Evolutionary conservation across 2,329 filamentous ascomycete genomes (phyloP), one percentile per base, ranked within the genome.

Genomic region (Talaromyces sp.): DNA sequence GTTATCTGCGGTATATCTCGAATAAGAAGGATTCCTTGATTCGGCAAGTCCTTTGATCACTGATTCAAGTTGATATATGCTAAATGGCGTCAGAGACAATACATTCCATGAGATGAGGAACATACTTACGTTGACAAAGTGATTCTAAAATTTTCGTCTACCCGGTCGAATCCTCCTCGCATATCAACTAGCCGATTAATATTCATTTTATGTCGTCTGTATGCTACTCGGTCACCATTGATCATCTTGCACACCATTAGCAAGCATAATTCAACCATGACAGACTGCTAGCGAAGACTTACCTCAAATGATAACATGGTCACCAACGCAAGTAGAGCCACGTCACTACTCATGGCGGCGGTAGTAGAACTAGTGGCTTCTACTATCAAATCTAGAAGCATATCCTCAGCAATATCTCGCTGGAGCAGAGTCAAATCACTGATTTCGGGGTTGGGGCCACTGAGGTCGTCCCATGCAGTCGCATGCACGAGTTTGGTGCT

Each of bases 401-500:
- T 51, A 5, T 33, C 46, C 10, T 61, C 59, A 19, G 62, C 61
- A 15, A 64, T 65, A 3, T n/a, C 39, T 25, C 59, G 37, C 50
- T 65, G 63, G 15, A 63, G 56, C 1, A 61, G 36, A 5, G 62
- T 63, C 45, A 65, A 45, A 22, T 55, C 40, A 56, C 62, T 59
- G 31, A 64, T 60, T 45, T 60, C 43, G 2, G 52, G 36, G 17
- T 53, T 46, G 2, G 39, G 39, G 2, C 56, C 53, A 51, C 54
- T 64, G 2, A 65, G 45, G 33, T 64, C 63, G 56, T 65, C 62
- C 63, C 63, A 65, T 33, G 63, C 56, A 5, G 63, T 63, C 2
- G 63, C 62, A 43, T 64, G 63, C 11, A 65, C 17, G n/a, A 65
- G 62, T 37, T 65, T 65, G 9, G 60, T 52, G 28, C 63, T 65